Conservation (phyloP, 225 moss, liverwort and hornwort species). For the Straminergon stramineum region DNA sequence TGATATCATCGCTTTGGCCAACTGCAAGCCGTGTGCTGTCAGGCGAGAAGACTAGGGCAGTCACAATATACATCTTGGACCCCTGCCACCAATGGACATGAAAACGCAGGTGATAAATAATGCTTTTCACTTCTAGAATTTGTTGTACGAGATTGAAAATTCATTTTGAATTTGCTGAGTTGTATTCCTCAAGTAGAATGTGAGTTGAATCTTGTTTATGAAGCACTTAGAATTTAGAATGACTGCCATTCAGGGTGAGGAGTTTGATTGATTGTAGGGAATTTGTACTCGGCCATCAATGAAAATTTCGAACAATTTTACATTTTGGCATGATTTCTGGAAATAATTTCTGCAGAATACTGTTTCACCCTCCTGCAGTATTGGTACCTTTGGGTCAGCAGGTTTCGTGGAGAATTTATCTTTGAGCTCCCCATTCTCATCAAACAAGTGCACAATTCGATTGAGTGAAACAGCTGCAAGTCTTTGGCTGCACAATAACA, state of each 20-base stretch:
- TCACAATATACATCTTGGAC: slow-evolving; percentile 66
- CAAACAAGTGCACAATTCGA: slow-evolving; percentile 74
- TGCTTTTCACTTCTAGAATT: not conserved
- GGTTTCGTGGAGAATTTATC: slow-evolving; percentile 95
- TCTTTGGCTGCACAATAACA: slow-evolving; percentile 35
- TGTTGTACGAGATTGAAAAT: not conserved
- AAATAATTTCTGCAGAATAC: not conserved
- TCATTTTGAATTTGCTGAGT: too few relatives aligned
- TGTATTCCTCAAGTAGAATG: not conserved
- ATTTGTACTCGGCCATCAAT: not conserved
- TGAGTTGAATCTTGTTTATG: not conserved
- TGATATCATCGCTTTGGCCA: slow-evolving; percentile 80
- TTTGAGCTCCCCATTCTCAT: slow-evolving; percentile 82
- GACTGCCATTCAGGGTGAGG: too few relatives aligned
- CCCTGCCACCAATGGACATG: slow-evolving; percentile 25
- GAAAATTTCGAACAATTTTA: not conserved
- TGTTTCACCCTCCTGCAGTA: not conserved
- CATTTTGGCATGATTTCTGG: not conserved
- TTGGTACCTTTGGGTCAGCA: slow-evolving; percentile 65
- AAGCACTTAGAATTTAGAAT: too few relatives aligned
- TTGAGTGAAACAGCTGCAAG: slow-evolving; percentile 74
- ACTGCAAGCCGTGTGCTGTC: slow-evolving; percentile 81
- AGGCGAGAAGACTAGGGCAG: slow-evolving; percentile 77
- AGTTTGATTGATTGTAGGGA: too few relatives aligned
- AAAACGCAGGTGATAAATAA: not conserved